Evolutionary conservation across 1,139 yeast genomes (phyloP).

Genomic region (Zygoascus hellenicus): DNA sequence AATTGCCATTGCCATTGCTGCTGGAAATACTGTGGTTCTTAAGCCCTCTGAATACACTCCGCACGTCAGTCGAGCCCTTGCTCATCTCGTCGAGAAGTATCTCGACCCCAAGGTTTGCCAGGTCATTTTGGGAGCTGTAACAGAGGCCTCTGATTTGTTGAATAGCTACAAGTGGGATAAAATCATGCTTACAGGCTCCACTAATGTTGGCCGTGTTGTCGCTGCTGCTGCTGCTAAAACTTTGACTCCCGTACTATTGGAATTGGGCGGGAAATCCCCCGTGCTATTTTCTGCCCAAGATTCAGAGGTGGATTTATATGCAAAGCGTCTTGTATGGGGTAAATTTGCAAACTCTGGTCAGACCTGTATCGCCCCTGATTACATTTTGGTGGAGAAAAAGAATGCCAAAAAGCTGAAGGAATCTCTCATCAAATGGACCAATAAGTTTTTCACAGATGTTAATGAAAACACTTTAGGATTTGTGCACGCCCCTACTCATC

Average conservation of each 20-base stretch:
- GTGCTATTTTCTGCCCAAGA: slow-evolving; percentile 51
- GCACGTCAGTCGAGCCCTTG: slow-evolving; percentile 49
- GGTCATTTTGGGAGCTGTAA: slow-evolving; percentile 67
- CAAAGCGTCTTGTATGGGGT: slow-evolving; percentile 72
- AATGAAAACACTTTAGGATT: slow-evolving; percentile 36
- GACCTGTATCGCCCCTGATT: slow-evolving; percentile 87
- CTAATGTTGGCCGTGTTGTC: slow-evolving; percentile 67
- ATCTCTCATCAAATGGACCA: slow-evolving; percentile 41
- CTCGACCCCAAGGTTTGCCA: slow-evolving; percentile 52
- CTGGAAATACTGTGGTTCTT: slow-evolving; percentile 76
- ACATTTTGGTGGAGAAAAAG: slow-evolving; percentile 57
- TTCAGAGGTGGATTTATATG: slow-evolving; percentile 43
- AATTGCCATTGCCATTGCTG: slow-evolving; percentile 75
- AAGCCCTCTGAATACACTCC: slow-evolving; percentile 80
- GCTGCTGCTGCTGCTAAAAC: slow-evolving; percentile 79
- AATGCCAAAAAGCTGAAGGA: slow-evolving; percentile 50
- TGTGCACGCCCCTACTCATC: slow-evolving; percentile 60
- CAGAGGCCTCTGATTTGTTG: slow-evolving; percentile 63
- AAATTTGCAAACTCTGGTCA: slow-evolving; percentile 82
- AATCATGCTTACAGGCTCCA: slow-evolving; percentile 83
- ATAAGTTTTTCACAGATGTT: slow-evolving; percentile 43
- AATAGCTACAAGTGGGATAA: slow-evolving; percentile 62
- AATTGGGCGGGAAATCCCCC: slow-evolving; percentile 93
- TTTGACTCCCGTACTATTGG: slow-evolving; percentile 75
- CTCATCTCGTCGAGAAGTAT: slow-evolving; percentile 49